Base-by-base conservation (phyloP, 805 yeast genomes). In the Lachancea sp. region DNA sequence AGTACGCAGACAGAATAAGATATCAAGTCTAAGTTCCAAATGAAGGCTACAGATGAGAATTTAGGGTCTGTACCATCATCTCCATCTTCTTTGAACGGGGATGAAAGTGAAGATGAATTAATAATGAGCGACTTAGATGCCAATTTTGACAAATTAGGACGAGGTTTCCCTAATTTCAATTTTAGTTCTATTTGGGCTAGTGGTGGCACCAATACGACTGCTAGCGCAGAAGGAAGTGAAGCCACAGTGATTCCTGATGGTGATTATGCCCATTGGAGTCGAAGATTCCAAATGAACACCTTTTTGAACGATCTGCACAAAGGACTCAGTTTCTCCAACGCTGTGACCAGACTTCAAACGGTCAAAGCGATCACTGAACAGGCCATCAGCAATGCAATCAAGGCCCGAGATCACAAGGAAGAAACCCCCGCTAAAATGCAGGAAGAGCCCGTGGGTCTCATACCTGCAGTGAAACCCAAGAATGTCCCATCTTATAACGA, bases 371-470 rank as follows among this genome's bases (percentile, higher is more conserved):
- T 58, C 3, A 41, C 60, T 29, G 65, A 60, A 35, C 57, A 58
- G 26, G 60, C 61, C 1, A 56, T 60, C 4, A 30, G 35, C 17
- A 40, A 35, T 21, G 32, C 43, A 3, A 22, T 40, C 31, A 20
- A 21, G n/a, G 30, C 8, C 30, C 17, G 30, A 8, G 37, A 16
- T 8, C 17, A 18, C 16, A 9, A 25, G 16, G 29, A 22, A 21
- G 45, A 55, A 11, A 80, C 74, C 20, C 80, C 75, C 28, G 62
- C 54, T n/a, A 30, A 13, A 22, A 22, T 15, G 9, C 29, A 23
- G 13, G 67, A 75, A 4, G 83, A 75, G 46, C 82, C 83, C 0
- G 69, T 62, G n/a, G 80, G 78, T 0, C 74, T 77, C 12, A 67
- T 63, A 9, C 64, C 65, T 4, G 75, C 78, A 6, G 68, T 63